Evolutionary conservation across 306 rosid species (phyloP), one percentile per base, ranked within the genome.

Genomic region (Albizia julibrissin): DNA sequence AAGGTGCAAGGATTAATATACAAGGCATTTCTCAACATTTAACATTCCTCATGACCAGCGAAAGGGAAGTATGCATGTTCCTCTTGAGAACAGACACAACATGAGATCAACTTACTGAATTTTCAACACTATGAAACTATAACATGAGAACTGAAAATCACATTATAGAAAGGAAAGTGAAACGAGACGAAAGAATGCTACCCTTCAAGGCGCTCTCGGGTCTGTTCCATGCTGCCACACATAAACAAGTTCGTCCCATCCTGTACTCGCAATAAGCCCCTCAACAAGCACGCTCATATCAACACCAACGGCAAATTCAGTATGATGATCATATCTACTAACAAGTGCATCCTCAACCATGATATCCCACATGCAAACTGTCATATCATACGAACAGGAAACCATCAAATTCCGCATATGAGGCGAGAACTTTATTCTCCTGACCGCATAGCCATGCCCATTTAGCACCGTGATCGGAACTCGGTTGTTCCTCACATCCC

Each of bases 211-310:
- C n/a, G 98, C 99, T 77, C 93, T 88, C 0, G 97, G 99, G 21
- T 95, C 99, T 22, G 94, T 92, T 16, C 98, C 94, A 79, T 93
- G 90, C 87, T 92, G 98, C 98, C 99, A 93, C 37, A 93, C 97
- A 46, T 92, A 95, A 56, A 84, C 99, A 72, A 91, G 94, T 87
- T 93, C 97, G 72, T 95, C 98, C 99, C 99, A 95, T 1, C 97
- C 97, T 1, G 97, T 91, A 54, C 98, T 95, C 0, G 99, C 98
- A 59, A 95, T 81, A 47, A 95, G 90, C 31, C 99, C 99, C 67
- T 95, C 97, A 29, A 93, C 98, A 18, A 95, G 92, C 19, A 95
- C 96, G 16, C 99, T 95, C 94, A 93, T 86, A 80, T 93, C 99
- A 0, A 93, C 89, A n/a, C 99, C 99, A 18, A 95, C 99, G 0